Base-by-base conservation (phyloP, 1,139 yeast species). In the Entelexis paramagnoliae region DNA sequence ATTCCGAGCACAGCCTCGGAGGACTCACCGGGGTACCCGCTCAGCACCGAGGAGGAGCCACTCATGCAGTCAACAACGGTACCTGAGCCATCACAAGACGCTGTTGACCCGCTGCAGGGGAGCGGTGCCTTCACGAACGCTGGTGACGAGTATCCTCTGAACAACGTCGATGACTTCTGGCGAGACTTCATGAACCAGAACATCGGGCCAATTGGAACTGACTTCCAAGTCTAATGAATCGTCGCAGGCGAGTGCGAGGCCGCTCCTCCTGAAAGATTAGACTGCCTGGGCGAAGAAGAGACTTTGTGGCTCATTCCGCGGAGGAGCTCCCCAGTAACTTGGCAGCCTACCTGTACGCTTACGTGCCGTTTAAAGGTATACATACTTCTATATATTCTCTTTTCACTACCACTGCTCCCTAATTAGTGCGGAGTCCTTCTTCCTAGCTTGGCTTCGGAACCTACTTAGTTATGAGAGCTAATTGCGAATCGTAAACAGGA, bases 91-190 rank as follows among this genome's bases (percentile, higher is more conserved):
- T n/a, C 13, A 13, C 42, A 10, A 14, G 42, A 38, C 6, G 24
- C 6, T 14, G 33, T 22, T 10, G 41, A 36, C 11, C 41, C 5
- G 10, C 4, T 26, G 8, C 28, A 36, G 4, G 28, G 28, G 28
- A 13, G 17, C 16, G 19, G 10, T n/a, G 19, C 41, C 2, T 36
- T 36, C 16, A 2, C 19, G 41, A 11, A 26, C 16, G 28, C 43
- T 3, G 43, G 43, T 13, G 53, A 47, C 17, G 24, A 32, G 11
- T 30, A 45, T 10, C 48, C 51, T 2, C 20, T 49, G 29, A 47
- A 47, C 41, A 50, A 51, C 14, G 46, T 42, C 6, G 54, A 53
- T 17, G 33, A 48, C 26, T 53, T 51, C 32, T 49, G 54, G 54
- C 34, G 35, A n/a, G 47, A 51, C 22, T 50, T 51, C 28, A 46